phyloP scores from a whole-genome alignment of 1,284 basidiomycete genomes.

The Cryptococcus maquisensis region DNA sequence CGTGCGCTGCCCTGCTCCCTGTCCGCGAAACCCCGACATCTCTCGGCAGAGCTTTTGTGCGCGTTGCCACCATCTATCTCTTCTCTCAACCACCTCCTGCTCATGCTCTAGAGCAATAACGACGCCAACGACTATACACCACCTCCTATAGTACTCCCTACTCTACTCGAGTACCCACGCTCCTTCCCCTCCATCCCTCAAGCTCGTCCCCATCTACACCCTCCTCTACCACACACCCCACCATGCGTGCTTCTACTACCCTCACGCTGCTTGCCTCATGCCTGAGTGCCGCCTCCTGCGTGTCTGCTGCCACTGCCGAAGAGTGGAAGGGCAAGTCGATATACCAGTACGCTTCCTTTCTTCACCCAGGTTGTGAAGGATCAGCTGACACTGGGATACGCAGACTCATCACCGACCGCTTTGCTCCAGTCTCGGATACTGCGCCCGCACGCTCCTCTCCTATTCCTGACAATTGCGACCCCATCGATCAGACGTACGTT shows the following conservation, averaged over 20 bases:
- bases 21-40: too few relatives aligned
- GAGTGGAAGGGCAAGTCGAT: constrained; percentile 47
- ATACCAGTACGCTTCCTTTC: constrained; percentile 42
- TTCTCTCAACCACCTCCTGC: too few relatives aligned
- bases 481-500: constrained; percentile 25
- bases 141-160: too few relatives aligned
- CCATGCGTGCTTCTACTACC: constrained; percentile 6
- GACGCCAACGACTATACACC: too few relatives aligned
- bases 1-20: too few relatives aligned
- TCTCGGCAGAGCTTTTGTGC: too few relatives aligned
- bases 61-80: too few relatives aligned
- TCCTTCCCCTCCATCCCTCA: neutral
- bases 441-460: constrained; percentile 51
- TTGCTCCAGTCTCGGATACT: constrained; percentile 57
- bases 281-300: constrained; percentile 12
- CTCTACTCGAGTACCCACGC: too few relatives aligned
- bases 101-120: too few relatives aligned
- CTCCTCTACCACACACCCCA: neutral
- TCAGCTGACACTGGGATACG: neutral
- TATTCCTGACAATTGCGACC: constrained; percentile 31
- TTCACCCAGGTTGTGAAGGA: neutral
- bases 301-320: constrained; percentile 35
- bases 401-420: constrained; percentile 71
- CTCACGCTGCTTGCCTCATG: constrained; percentile 7
- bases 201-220: neutral